A percentile compares a stretch with the other conserved stretches of the same genome.
Evolutionary conservation across 352 stramenopile species (phyloP).

Genomic region (Phytophthora sojae): DNA sequence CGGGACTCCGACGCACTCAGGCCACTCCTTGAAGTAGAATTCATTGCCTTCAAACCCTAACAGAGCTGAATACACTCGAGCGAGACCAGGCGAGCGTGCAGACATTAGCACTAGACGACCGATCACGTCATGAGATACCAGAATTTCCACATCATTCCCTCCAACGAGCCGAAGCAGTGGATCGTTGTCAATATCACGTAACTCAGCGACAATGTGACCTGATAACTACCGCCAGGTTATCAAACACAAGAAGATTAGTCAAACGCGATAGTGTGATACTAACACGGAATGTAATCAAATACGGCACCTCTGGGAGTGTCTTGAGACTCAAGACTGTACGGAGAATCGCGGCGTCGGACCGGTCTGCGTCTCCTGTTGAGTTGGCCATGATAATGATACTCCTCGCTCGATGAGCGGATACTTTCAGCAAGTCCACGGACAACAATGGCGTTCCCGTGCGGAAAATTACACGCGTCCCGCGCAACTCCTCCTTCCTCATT

Average conservation of each 20-base stretch:
- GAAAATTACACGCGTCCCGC: slow-evolving; percentile 84
- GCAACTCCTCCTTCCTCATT: slow-evolving; percentile 63
- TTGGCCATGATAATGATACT: slow-evolving; percentile 88
- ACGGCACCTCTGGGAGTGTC: slow-evolving; percentile 61
- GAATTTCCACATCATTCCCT: slow-evolving; percentile 79
- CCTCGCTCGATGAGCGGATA: slow-evolving; percentile 74
- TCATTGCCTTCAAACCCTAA: slow-evolving; percentile 91
- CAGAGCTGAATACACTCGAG: slow-evolving; percentile 68
- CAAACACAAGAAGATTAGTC: background rate
- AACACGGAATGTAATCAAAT: background rate
- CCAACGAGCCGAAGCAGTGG: slow-evolving; percentile 81
- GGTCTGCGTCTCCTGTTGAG: slow-evolving; percentile 76
- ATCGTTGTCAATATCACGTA: slow-evolving; percentile 91
- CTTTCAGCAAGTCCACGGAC: slow-evolving; percentile 83
- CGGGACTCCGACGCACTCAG: slow-evolving; percentile 70
- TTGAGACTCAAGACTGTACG: slow-evolving; percentile 86
- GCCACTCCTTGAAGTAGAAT: slow-evolving; percentile 91
- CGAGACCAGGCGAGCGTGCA: slow-evolving; percentile 79
- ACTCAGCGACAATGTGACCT: slow-evolving; percentile 88
- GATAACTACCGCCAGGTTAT: slow-evolving; percentile 40
- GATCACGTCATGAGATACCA: slow-evolving; percentile 92
- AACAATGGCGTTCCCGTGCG: slow-evolving; percentile 81
- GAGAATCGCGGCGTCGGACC: slow-evolving; percentile 80
- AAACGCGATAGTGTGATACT: too few species aligned
- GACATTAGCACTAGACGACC: slow-evolving; percentile 89